Evolutionary conservation across 352 stramenopile species (phyloP), one percentile per base, ranked within the genome.

Genomic region (Globisporangium splendens): DNA sequence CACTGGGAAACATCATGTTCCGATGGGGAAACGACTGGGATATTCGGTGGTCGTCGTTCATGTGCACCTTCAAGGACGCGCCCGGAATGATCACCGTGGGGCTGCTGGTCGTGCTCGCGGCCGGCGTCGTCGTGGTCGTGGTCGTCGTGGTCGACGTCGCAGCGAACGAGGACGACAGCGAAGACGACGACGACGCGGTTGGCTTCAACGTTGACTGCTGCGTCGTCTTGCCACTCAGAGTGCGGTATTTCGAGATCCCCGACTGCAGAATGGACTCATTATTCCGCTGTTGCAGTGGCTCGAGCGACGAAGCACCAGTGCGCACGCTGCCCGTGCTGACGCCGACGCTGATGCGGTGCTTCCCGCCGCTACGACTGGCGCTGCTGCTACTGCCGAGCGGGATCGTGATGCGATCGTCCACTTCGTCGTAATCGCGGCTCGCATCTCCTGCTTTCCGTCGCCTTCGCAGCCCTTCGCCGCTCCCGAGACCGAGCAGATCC

Each of bases 391-490:
- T 53, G 49, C 53, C 62, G 35, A 91, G 52, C n/a, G 81, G 81
- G 66, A 91, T 88, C 14, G 78, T 78, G 59, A 91, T 91, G 66
- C 75, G 63, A 54, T 75, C 79, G 68, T 91, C 81, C 60, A 91
- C 81, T 22, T 86, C 80, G 50, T 81, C 62, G 42, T 63, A 75
- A 10, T 51, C 62, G 46, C 66, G 66, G 8, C 42, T 49, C 35
- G 28, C 41, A 17, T 43, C 24, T 31, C 24, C 24, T 2, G 24
- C 28, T 46, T 39, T 21, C 13, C 22, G 52, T 43, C 57, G 63
- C 61, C 54, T 63, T 58, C 24, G 57, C 49, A 65, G 59, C 56
- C 60, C 38, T 15, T 56, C 31, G 17, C 43, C 18, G 18, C 54
- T 28, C 18, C 33, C 18, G 4, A 43, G 13, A 4, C 33, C 33